phyloP scores from a whole-genome alignment of 2,329 filamentous ascomycete species.

The Aspergillus pseudoviridinutans region DNA sequence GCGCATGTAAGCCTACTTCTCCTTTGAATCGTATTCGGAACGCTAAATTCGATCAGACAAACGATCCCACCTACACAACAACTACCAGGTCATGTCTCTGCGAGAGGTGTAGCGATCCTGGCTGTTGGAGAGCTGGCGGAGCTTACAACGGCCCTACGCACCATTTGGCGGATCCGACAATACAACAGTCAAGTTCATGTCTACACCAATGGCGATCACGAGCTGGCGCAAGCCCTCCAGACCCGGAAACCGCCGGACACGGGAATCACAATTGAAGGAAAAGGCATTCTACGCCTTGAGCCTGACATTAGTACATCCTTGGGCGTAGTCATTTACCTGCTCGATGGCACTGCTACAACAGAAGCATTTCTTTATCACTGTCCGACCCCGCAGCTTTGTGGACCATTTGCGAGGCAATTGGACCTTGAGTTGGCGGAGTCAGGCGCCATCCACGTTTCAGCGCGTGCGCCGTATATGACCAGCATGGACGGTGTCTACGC shows the following conservation, averaged over 20 bases:
- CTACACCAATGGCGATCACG: constrained; percentile 1
- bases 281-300: not conserved
- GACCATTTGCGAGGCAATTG: not conserved
- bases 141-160: not conserved
- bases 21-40: not conserved
- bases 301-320: not conserved
- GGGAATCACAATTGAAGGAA: not conserved
- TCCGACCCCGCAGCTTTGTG: not conserved
- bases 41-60: not conserved
- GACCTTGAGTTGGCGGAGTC: not conserved
- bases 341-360: not conserved
- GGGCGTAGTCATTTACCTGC: not conserved
- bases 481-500: not conserved
- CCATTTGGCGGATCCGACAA: not conserved
- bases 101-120: not conserved
- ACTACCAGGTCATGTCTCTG: not conserved
- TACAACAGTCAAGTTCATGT: not conserved
- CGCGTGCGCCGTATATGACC: not conserved
- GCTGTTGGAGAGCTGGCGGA: not conserved
- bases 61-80: not conserved
- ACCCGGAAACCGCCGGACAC: not conserved
- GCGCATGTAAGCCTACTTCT: not conserved
- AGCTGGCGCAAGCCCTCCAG: not conserved
- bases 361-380: not conserved
- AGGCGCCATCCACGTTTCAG: not conserved